Conservation (phyloP, 2,329 filamentous ascomycete genomes). For the Juglanconis sp. region DNA sequence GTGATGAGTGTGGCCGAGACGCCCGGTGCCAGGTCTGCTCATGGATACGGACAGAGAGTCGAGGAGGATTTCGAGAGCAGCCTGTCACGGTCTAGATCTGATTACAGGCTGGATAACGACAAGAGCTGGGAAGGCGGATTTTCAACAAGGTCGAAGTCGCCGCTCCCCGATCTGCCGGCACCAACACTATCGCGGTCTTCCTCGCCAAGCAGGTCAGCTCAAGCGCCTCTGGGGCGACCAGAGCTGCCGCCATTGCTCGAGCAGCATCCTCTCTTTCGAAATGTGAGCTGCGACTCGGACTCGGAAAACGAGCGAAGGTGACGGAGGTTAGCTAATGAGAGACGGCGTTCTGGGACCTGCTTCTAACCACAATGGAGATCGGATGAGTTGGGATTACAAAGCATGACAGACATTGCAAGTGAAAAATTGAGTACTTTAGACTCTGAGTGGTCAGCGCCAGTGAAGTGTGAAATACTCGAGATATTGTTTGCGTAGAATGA, state of each 20-base stretch:
- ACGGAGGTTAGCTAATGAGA: not conserved
- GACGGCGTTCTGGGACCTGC: not conserved
- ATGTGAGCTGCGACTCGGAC: not conserved
- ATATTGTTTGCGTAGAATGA: not conserved
- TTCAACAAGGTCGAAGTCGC: not conserved
- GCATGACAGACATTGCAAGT: not conserved
- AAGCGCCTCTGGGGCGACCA: not conserved
- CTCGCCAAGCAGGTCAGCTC: conserved; percentile 6
- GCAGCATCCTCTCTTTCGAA: conserved; percentile 8
- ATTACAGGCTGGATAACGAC: not conserved
- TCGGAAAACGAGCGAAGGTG: not conserved
- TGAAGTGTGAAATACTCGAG: not conserved
- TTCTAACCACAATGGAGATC: not conserved
- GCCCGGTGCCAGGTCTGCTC: conserved; percentile 14
- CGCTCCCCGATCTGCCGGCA: conserved; percentile 6
- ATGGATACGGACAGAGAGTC: conserved; percentile 24
- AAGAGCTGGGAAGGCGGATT: conserved; percentile 1
- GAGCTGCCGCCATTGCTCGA: conserved; percentile 11
- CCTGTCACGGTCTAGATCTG: conserved; percentile 16
- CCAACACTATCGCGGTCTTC: conserved; percentile 8
- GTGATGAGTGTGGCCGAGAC: conserved; percentile 1
- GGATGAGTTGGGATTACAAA: not conserved
- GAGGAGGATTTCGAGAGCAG: conserved; percentile 38
- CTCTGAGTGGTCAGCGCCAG: not conserved
- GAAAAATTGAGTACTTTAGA: not conserved